Evolutionary conservation across 192 early-diverging fungal species (phyloP), one percentile per base, ranked within the genome.

Genomic region (Backusella australiensis): DNA sequence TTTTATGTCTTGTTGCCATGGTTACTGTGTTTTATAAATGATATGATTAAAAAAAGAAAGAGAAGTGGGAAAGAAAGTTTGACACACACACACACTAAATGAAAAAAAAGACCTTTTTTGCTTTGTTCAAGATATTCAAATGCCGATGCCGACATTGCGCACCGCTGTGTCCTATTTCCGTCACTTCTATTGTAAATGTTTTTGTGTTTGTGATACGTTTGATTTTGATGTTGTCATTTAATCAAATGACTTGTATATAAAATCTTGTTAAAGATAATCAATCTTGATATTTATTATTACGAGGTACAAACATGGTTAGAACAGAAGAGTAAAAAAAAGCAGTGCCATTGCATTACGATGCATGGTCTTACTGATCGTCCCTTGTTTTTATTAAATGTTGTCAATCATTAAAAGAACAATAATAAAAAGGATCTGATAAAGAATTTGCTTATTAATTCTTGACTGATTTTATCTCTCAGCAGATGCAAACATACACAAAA

Each of bases 1-100:
- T 56, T 65, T 65, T 73, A 65, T 56, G 32, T 39, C 15, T 32
- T 15, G 69, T 71, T 46, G 41, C 38, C 69, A 71, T 71, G 23
- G 21, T 59, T 23, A 26, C 49, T 21, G n/a, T 17, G 14, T 4
- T 53, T 21, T 59, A 59, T 59, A 12, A 59, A 59, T 59, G 8
- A 59, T 21, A 15, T 44, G 42, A 21, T 17, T n/a, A 8, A 6
- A 53, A 26, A 59, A 14, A 26, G 3, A 63, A 29, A 63, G 26
- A 29, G 3, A 21, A 56, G n/a, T n/a, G n/a, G n/a, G 23, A 63
- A 63, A 63, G 23, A 26, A 26, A 59, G 26, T 11, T 11, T 59
- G 53, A 59, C 53, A 11, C 53, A 11, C 53, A 23, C 8, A 59
- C 8, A 6, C 32, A 32, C 32, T 32, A n/a, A n/a, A n/a, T 49